Evolutionary conservation across 805 yeast genomes (phyloP), one percentile per base, ranked within the genome.

Genomic region (Wickerhamiella kazuoi): DNA sequence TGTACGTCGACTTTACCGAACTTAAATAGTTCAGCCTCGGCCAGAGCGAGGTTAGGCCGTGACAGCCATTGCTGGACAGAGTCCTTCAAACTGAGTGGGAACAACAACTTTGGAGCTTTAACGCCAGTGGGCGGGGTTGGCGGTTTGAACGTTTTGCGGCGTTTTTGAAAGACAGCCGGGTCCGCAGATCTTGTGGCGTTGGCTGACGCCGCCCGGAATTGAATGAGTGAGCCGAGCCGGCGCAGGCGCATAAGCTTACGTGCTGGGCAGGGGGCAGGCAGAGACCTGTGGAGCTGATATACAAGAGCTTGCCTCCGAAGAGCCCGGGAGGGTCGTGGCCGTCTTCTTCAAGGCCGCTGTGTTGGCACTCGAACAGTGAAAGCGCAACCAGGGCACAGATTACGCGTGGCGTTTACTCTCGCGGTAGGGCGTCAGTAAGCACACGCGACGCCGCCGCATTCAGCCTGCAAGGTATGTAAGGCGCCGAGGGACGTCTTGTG

Each of bases 1-100:
- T 29, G 17, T 4, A 65, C 64, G 40, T 43, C 52, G 35, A 63
- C 76, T 1, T 83, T 76, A 16, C 79, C 59, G 2, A 61, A 53
- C 14, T 74, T 65, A 17, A 82, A 60, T 7, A 83, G 64, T 4
- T 62, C 61, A 16, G 59, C 52, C 48, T 75, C 73, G n/a, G 69
- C 59, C 21, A 52, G 44, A 3, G 45, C 54, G 21, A 65, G 50
- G 7, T 57, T 47, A 4, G 55, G 49, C 14, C 63, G 56, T 7
- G 48, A 42, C 51, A 57, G 53, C 74, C 74, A 69, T 45, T 68
- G 70, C 34, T 49, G 43, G 38, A 57, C 55, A 3, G 72, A 61
- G 9, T 61, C 63, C 9, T 47, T 32, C 37, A 56, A 57, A 2
- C 58, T 36, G 21, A 63, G 49, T 13, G 67, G 65, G 42, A 61